Evolutionary conservation across 352 stramenopile species (phyloP), one percentile per base, ranked within the genome.

Genomic region (Globisporangium abappressorium): DNA sequence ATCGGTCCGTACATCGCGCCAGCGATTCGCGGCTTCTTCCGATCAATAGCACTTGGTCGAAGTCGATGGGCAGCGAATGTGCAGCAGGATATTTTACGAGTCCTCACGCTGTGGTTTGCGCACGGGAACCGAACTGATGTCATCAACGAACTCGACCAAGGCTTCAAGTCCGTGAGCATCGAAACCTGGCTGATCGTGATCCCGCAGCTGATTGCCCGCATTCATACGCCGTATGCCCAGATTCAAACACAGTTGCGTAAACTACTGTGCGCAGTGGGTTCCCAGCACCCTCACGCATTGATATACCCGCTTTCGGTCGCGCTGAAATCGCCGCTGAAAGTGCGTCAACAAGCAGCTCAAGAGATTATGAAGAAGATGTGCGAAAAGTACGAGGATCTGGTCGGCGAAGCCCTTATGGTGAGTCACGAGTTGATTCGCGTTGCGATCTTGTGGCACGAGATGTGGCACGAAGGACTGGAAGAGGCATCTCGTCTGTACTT

Each of bases 101-200:
- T 99, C 11, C 77, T 99, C 6, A 99, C 96, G 56, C 96, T 99
- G 33, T 98, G 98, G 81, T 99, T 99, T 71, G 89, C 95, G 6
- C 97, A 99, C 76, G 97, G 97, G 11, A 89, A 98, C 49, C 83
- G 93, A 18, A 75, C 83, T 3, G 93, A 99, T 68, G 94, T 99
- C 22, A 79, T 92, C 64, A 72, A 69, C 26, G 80, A 84, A 8
- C 71, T 96, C 36, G 79, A 84, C 34, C 79, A 85, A 46, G 92
- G 95, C 1, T 95, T 99, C 62, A 80, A 86, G 26, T 91, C 85
- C 0, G 95, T 99, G 41, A 95, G 89, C 59, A 91, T 99, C 26
- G 97, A 99, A 71, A 98, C 96, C 38, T 99, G 98, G 98, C 79
- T 99, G 14, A 97, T 97, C 64, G 98, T 99, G 30, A 92, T 99